These are phyloP conservation scores for Entoloma clypeatum DNA, from an alignment of 1,284 basidiomycete genomes.

Conservation along the genomic window DNA sequence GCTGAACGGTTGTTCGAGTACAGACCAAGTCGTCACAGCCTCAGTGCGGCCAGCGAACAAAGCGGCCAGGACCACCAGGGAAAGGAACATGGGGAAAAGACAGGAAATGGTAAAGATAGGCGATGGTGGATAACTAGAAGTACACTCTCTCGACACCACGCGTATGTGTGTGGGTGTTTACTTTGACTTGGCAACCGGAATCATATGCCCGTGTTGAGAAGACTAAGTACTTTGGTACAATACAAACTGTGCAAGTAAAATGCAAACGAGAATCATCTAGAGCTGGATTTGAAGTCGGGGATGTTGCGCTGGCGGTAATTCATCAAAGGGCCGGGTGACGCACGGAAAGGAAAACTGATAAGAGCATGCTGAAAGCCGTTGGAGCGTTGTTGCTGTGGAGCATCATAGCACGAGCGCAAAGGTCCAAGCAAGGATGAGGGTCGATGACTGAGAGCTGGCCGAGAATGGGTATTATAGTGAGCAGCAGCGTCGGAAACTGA, in stretches of 20 bases:
- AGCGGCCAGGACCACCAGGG: slow-evolving; percentile 22
- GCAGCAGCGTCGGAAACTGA: slow-evolving; percentile 14
- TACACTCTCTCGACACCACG: too few relatives aligned
- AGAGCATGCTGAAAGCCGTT: slow-evolving; percentile 5
- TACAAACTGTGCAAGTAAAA: too few relatives aligned
- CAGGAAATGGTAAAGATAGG: slow-evolving; percentile 3
- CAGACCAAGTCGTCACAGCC: slow-evolving; percentile 26
- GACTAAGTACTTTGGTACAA: too few relatives aligned
- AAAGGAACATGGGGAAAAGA: slow-evolving; percentile 13
- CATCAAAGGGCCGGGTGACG: slow-evolving; percentile 27
- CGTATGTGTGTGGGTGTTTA: too few relatives aligned
- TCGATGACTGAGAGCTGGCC: slow-evolving; percentile 13
- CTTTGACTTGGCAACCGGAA: too few relatives aligned
- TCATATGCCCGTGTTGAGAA: too few relatives aligned
- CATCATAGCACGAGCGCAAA: slow-evolving; percentile 8
- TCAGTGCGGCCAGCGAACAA: slow-evolving; percentile 22
- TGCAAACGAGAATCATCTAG: slow-evolving; percentile 25
- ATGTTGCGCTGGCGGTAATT: slow-evolving; percentile 21
- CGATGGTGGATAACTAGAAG: background rate
- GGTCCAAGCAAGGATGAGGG: slow-evolving; percentile 15
- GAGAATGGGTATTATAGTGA: slow-evolving; percentile 12
- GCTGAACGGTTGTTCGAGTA: background rate
- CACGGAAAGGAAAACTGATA: slow-evolving; percentile 17
- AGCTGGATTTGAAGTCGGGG: slow-evolving; percentile 32
- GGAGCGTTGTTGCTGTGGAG: slow-evolving; percentile 12